Conservation (phyloP, 2,329 filamentous ascomycete genomes). For the Bipolaris victoriae region DNA sequence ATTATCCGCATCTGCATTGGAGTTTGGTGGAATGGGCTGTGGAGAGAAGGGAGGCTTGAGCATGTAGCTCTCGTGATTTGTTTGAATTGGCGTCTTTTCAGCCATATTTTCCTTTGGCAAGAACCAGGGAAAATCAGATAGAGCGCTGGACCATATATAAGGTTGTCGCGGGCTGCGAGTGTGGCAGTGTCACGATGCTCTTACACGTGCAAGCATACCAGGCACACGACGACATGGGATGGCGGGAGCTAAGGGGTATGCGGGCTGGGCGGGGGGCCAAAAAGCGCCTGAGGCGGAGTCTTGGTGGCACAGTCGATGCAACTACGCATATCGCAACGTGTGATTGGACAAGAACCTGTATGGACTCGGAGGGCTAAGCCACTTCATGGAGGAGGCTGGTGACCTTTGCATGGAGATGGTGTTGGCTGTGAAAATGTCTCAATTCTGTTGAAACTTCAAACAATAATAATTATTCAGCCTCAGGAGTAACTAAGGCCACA, state of each 20-base stretch:
- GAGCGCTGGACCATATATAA: conserved; percentile 5
- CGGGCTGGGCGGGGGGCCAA: conserved; percentile 12
- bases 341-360: conserved; percentile 6
- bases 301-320: neutral
- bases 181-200: conserved; percentile 14
- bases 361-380: conserved; percentile 2
- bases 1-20: conserved; percentile 5
- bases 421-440: neutral
- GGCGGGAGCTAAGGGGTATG: conserved; percentile 11
- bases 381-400: neutral
- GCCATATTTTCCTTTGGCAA: conserved; percentile 19
- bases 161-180: conserved; percentile 4
- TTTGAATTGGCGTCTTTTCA: conserved; percentile 18
- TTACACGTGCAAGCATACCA: neutral
- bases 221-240: conserved; percentile 1
- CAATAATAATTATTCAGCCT: neutral
- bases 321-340: neutral
- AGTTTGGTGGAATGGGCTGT: conserved; percentile 26
- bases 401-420: neutral
- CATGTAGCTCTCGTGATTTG: neutral
- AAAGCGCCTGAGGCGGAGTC: conserved; percentile 3
- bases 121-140: neutral
- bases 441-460: neutral
- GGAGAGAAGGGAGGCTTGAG: conserved; percentile 35
- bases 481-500: neutral